phyloP scores from a whole-genome alignment of 139 green algal species.

The Trebouxia sp. region DNA sequence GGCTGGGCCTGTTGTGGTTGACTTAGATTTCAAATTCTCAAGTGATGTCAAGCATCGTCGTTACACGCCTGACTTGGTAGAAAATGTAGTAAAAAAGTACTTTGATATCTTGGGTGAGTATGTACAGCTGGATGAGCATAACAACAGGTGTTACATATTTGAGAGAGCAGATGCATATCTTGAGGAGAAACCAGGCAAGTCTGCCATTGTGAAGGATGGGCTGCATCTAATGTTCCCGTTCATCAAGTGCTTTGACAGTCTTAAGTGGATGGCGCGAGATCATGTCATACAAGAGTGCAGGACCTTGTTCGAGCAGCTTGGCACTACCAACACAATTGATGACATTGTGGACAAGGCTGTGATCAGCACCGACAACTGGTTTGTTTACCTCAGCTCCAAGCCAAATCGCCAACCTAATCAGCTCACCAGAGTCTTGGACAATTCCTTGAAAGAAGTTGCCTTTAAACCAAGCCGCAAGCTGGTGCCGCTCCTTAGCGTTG shows the following conservation, averaged over 20 bases:
- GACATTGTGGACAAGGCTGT: constrained; percentile 25
- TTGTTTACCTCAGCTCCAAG: constrained; percentile 22
- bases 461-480: constrained; percentile 9
- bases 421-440: constrained; percentile 23
- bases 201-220: constrained; percentile 17
- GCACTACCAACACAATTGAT: constrained; percentile 7
- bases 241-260: constrained; percentile 5
- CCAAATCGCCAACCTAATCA: constrained; percentile 18
- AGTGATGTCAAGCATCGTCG: constrained; percentile 21
- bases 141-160: constrained; percentile 34
- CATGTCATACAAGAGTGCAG: constrained; percentile 26
- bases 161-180: constrained; percentile 27
- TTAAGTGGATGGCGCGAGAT: constrained; percentile 28
- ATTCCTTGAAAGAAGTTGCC: constrained; percentile 24
- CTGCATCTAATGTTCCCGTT: constrained; percentile 28
- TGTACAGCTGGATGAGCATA: constrained; percentile 22
- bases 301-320: constrained; percentile 24
- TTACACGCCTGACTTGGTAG: constrained; percentile 22
- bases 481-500: constrained; percentile 24
- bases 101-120: constrained; percentile 31
- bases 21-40: constrained; percentile 29
- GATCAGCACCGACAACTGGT: constrained; percentile 26
- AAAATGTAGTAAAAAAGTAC: constrained; percentile 3
- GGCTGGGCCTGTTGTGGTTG: constrained; percentile 4
- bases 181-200: constrained; percentile 24